Evolutionary conservation across 805 yeast genomes (phyloP).

Genomic region (Nadsonia fulvescens): DNA sequence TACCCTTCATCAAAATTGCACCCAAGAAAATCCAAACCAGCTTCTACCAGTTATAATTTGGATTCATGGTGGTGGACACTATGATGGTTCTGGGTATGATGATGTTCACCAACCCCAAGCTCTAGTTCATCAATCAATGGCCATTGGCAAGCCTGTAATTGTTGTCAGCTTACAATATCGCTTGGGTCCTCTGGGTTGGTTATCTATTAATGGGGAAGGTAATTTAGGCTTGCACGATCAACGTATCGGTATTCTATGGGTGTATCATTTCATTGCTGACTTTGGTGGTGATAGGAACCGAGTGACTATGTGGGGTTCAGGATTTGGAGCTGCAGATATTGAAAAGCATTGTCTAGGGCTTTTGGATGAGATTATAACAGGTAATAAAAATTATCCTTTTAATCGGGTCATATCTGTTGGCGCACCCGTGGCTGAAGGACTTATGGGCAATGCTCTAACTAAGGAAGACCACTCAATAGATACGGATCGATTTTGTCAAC

Average conservation of each 20-base stretch:
- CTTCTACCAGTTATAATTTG: constrained; percentile 22
- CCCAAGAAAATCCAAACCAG: not conserved
- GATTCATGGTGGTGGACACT: constrained; percentile 23
- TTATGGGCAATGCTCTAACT: too few species aligned
- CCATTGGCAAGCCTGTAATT: constrained; percentile 15
- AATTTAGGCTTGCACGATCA: constrained; percentile 33
- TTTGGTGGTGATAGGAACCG: constrained; percentile 38
- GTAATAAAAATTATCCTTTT: too few species aligned
- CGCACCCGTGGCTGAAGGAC: too few species aligned
- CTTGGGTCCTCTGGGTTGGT: constrained; percentile 22
- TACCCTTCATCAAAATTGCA: too few species aligned
- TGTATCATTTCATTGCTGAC: constrained; percentile 21
- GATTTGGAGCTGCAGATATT: not conserved
- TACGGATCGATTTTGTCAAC: too few species aligned
- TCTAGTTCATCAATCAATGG: constrained; percentile 12
- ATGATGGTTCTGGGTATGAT: constrained; percentile 19
- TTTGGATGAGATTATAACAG: too few species aligned
- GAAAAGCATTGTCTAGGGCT: too few species aligned
- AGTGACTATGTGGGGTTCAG: constrained; percentile 26
- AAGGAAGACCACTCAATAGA: too few species aligned
- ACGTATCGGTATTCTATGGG: constrained; percentile 29
- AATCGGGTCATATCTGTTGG: too few species aligned
- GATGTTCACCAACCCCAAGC: constrained; percentile 14
- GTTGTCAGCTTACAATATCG: constrained; percentile 24
- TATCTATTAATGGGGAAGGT: constrained; percentile 19